Evolutionary conservation across 495 filamentous ascomycete genomes (phyloP).

Genomic region (Patellaria atrata): DNA sequence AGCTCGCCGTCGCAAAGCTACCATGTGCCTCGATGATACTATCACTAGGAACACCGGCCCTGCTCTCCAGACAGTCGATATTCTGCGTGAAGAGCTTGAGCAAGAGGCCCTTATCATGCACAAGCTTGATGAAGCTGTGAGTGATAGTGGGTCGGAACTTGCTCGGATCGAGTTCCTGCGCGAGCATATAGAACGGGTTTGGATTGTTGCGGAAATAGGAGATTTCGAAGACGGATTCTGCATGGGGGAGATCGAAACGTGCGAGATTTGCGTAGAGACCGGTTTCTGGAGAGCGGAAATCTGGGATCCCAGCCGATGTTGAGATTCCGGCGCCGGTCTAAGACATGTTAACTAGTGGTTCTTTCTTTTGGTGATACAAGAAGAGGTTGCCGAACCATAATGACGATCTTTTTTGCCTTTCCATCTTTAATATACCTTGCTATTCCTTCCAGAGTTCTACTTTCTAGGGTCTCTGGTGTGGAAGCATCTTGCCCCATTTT

Average conservation of each 20-base stretch:
- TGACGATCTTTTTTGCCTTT: conserved; percentile 52
- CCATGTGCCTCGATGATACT: conserved; percentile 89
- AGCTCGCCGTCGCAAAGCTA: conserved; percentile 77
- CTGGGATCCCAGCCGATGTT: conserved; percentile 40
- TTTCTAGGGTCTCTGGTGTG: conserved; percentile 42
- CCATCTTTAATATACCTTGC: conserved; percentile 62
- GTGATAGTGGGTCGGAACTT: conserved; percentile 73
- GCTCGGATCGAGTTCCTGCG: conserved; percentile 86
- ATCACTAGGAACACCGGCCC: conserved; percentile 67
- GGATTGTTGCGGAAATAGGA: conserved; percentile 73
- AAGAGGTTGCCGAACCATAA: conserved; percentile 38
- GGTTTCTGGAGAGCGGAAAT: conserved; percentile 63
- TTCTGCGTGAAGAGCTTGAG: conserved; percentile 92
- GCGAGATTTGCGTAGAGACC: conserved; percentile 75
- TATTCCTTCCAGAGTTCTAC: conserved; percentile 53
- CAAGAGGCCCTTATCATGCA: conserved; percentile 62
- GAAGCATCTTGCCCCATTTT: conserved; percentile 62
- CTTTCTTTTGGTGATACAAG: neutral
- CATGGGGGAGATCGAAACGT: conserved; percentile 66
- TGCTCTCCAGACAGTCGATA: conserved; percentile 85
- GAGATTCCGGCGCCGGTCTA: conserved; percentile 46
- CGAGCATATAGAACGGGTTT: conserved; percentile 78
- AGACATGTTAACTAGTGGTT: neutral
- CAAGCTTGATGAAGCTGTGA: conserved; percentile 61
- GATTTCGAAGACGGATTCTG: conserved; percentile 74